Evolutionary conservation across 2,329 filamentous ascomycete genomes (phyloP), one percentile per base, ranked within the genome.

Genomic region (Emergomyces orientalis): DNA sequence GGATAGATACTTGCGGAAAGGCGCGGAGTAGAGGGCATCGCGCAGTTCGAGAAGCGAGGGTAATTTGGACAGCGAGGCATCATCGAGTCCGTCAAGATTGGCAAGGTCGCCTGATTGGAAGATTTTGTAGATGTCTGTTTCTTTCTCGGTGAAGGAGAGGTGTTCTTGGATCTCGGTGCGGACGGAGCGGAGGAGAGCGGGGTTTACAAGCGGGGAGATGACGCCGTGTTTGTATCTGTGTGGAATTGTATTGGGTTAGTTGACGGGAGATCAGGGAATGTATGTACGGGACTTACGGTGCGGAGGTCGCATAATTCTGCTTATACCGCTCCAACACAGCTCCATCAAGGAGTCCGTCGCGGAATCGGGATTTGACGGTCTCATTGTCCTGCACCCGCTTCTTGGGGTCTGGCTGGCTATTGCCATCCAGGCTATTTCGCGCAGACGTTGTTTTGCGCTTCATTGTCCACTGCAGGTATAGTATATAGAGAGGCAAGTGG

Each of bases 121-220:
- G 73, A 99, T 97, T 78, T 95, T 96, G 84, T 99, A 99, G 70
- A 99, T 99, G 75, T 99, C 94, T 57, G 94, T 99, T 77, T 99
- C 94, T 77, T 99, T 99, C 70, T 92, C 92, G 14, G 94, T 97
- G 79, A 99, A 99, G 68, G 90, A 87, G 68, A 99, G 89, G 73
- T 96, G 92, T 69, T 88, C 83, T 75, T 88, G 88, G 75, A 97
- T 93, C 79, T 99, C 94, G 71, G 84, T 79, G 73, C 94, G 91
- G 64, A 99, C 94, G 62, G 85, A 82, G 71, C 92, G 92, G 56
- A 99, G 85, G 22, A 99, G 86, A 57, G 81, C 76, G 70, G 93
- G 88, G 76, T 94, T 81, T 73, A 97, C 88, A 52, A 99, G 81
- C 61, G 84, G 80, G 68, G 86, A 82, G 72, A 99, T 96, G 60